Evolutionary conservation across 1,284 basidiomycete genomes (phyloP), one percentile per base, ranked within the genome.

Genomic region (Sanguinoderma infundibulare): DNA sequence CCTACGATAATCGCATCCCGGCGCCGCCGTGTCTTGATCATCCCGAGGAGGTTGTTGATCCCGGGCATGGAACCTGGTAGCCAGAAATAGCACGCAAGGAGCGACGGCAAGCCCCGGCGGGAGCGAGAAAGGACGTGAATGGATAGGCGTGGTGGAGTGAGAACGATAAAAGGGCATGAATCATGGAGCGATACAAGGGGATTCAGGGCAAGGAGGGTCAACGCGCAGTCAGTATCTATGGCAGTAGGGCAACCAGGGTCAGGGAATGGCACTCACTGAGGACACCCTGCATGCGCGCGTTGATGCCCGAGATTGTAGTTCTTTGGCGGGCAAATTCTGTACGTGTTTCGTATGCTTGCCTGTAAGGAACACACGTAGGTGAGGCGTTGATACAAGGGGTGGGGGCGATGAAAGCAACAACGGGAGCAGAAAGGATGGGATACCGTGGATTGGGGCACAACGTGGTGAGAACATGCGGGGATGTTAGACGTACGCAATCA

Each of bases 291-390:
- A 99, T 96, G 24, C 96, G 87, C 9, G 87, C 79, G 72, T 94
- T 93, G 67, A 98, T 94, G 22, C 87, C 83, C 9, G 85, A 77
- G 40, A 99, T 78, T 32, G 90, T 87, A 5, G 82, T 76, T 20
- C 94, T 84, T 76, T 99, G 98, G 53, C 87, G 84, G n/a, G 84
- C 81, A 75, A 99, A 98, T 74, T 98, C 96, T 36, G 92, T 84
- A n/a, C 97, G 89, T 0, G 97, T 98, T 68, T 96, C 97, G 70
- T 98, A 98, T 32, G 98, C 98, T 88, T 99, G 97, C 55, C 96
- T 98, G 67, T 39, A 17, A 9, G 38, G 14, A 20, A 51, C 20
- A 20, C 20, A 50, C 15, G n/a, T 32, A 24, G 24, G 59, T 10
- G 36, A 32, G 24, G 15, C 14, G 34, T 44, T 17, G 42, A 53